These are phyloP conservation scores for Penicillium sp. DNA, from an alignment of 2,329 filamentous ascomycete species.

Conservation along the genomic window DNA sequence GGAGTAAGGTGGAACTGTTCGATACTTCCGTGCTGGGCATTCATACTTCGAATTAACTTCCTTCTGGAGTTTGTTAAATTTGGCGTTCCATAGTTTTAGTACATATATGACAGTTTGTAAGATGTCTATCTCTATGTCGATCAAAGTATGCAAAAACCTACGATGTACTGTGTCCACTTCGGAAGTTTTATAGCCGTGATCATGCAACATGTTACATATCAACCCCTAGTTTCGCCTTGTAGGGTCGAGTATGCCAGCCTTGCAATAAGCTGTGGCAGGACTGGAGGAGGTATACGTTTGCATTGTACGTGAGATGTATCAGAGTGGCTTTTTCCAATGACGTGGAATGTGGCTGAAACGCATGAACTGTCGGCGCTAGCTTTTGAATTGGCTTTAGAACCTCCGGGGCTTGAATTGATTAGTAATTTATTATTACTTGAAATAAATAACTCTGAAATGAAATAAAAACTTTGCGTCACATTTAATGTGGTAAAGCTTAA, in stretches of 20 bases:
- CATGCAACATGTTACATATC: not conserved
- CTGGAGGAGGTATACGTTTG: not conserved
- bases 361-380: not conserved
- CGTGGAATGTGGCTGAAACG: not conserved
- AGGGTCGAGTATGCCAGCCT: not conserved
- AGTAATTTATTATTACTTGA: not conserved
- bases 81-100: not conserved
- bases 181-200: not conserved
- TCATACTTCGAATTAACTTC: not conserved
- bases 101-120: not conserved
- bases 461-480: not conserved
- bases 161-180: not conserved
- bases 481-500: not conserved
- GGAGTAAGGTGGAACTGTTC: not conserved
- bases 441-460: not conserved
- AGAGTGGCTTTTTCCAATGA: not conserved
- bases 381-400: not conserved
- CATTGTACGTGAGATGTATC: not conserved
- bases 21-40: not conserved
- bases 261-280: not conserved
- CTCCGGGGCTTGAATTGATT: not conserved
- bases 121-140: not conserved
- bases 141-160: not conserved
- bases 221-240: not conserved
- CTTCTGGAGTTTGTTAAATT: not conserved